Percentiles rank a stretch among this genome's conserved stretches.
These are phyloP conservation scores for Epichloe bromicola DNA, from an alignment of 2,329 filamentous ascomycete genomes.

Conservation along the genomic window DNA sequence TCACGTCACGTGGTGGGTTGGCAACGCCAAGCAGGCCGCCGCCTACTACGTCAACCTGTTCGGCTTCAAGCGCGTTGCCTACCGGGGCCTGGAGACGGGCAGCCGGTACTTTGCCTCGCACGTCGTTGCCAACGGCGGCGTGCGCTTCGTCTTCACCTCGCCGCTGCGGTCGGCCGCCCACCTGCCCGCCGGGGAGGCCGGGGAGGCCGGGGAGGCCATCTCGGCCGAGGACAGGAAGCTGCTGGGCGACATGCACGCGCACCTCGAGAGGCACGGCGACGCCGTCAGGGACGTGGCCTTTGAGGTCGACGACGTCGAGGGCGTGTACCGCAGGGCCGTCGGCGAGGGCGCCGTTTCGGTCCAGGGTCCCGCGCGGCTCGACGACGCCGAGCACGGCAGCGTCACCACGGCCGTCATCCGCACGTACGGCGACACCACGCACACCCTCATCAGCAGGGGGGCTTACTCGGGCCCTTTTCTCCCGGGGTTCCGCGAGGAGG, in stretches of 20 bases:
- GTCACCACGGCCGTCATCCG: constrained; percentile 68
- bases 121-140: constrained; percentile 63
- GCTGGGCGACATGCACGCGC: constrained; percentile 63
- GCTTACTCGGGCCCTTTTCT: constrained; percentile 67
- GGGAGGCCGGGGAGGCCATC: constrained; percentile 40
- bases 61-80: constrained; percentile 73
- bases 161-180: constrained; percentile 52
- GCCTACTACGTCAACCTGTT: constrained; percentile 79
- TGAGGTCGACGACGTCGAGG: constrained; percentile 79
- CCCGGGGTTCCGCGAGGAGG: constrained; percentile 57
- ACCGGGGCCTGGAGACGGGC: constrained; percentile 79
- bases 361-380: constrained; percentile 37
- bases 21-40: constrained; percentile 91
- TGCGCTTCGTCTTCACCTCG: constrained; percentile 75
- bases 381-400: constrained; percentile 41
- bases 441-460: constrained; percentile 70
- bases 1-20: constrained; percentile 91
- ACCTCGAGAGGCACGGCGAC: constrained; percentile 80
- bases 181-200: constrained; percentile 43
- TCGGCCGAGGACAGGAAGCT: constrained; percentile 49
- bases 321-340: constrained; percentile 64
- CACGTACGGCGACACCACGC: constrained; percentile 91
- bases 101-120: constrained; percentile 71
- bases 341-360: constrained; percentile 49
- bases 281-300: constrained; percentile 93